Percentiles rank a stretch among this genome's conserved stretches.
These are phyloP conservation scores for Metarhizium album DNA, from an alignment of 2,329 filamentous ascomycete genomes.

Conservation along the genomic window DNA sequence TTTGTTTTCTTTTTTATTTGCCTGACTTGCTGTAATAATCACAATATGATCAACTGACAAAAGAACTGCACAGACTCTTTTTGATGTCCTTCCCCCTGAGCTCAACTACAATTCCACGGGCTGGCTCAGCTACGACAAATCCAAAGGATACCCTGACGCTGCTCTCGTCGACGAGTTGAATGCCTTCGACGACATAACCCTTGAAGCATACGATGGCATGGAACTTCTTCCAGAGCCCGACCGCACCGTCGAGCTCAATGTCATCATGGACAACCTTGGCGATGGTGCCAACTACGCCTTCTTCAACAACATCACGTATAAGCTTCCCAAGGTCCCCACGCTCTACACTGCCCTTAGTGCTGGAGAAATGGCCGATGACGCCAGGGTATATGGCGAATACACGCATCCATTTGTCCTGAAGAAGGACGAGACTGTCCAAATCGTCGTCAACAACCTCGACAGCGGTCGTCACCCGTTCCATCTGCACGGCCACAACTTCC, in stretches of 20 bases:
- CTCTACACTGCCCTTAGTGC: conserved; percentile 65
- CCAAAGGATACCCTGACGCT: conserved; percentile 36
- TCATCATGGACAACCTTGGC: conserved; percentile 50
- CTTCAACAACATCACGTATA: conserved; percentile 72
- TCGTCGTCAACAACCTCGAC: conserved; percentile 70
- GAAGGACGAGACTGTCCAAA: conserved; percentile 57
- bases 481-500: conserved; percentile 68
- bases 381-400: conserved; percentile 53
- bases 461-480: conserved; percentile 64
- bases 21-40: neutral
- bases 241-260: conserved; percentile 49
- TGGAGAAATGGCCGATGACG: conserved; percentile 46
- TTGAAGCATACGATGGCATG: conserved; percentile 59
- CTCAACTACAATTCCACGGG: conserved; percentile 60
- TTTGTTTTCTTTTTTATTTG: too few relatives aligned
- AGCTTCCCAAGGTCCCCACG: conserved; percentile 62
- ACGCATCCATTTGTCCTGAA: conserved; percentile 59
- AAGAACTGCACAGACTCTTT: conserved; percentile 38
- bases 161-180: conserved; percentile 49
- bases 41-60: neutral
- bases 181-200: conserved; percentile 61
- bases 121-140: conserved; percentile 49
- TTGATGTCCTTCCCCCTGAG: conserved; percentile 54
- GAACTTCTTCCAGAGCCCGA: conserved; percentile 50
- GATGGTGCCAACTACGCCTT: conserved; percentile 53